phyloP scores from a whole-genome alignment of 495 filamentous ascomycete genomes.

The Neurospora cerealis region DNA sequence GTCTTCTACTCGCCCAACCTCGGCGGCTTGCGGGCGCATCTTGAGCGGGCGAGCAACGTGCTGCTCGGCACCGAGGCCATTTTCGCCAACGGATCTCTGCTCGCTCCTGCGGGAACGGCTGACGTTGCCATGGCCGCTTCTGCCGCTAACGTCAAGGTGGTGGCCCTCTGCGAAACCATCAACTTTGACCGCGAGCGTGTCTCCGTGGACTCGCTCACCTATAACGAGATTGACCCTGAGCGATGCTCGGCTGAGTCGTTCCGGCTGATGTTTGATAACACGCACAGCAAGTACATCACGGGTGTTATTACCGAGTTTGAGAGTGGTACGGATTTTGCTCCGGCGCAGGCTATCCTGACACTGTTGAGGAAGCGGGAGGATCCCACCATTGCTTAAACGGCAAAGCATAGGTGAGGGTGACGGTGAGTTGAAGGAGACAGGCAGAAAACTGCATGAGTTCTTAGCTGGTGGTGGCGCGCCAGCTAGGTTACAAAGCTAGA shows the following conservation, averaged over 20 bases:
- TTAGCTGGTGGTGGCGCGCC: neutral
- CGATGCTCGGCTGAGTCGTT: conserved; percentile 48
- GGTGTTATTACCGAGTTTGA: conserved; percentile 83
- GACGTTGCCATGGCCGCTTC: conserved; percentile 81
- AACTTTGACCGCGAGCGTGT: conserved; percentile 85
- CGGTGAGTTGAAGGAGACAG: neutral
- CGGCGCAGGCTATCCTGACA: conserved; percentile 69
- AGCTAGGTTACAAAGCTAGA: neutral
- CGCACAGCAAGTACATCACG: conserved; percentile 77
- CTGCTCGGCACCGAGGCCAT: conserved; percentile 84
- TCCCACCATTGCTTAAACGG: conserved; percentile 26
- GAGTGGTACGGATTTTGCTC: conserved; percentile 52
- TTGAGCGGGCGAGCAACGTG: conserved; percentile 67
- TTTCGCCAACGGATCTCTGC: conserved; percentile 81
- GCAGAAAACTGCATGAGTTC: neutral
- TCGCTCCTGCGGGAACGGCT: conserved; percentile 79
- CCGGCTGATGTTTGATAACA: conserved; percentile 89
- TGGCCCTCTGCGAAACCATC: conserved; percentile 87
- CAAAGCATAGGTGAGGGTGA: neutral
- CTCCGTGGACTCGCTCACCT: conserved; percentile 80
- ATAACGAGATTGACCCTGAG: conserved; percentile 76
- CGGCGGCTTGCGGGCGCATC: conserved; percentile 59
- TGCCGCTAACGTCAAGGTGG: conserved; percentile 63
- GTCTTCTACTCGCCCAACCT: conserved; percentile 70
- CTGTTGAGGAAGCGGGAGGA: conserved; percentile 41